Evolutionary conservation across 768 basidiomycete genomes (phyloP).

Genomic region (Lactarius sp.): DNA sequence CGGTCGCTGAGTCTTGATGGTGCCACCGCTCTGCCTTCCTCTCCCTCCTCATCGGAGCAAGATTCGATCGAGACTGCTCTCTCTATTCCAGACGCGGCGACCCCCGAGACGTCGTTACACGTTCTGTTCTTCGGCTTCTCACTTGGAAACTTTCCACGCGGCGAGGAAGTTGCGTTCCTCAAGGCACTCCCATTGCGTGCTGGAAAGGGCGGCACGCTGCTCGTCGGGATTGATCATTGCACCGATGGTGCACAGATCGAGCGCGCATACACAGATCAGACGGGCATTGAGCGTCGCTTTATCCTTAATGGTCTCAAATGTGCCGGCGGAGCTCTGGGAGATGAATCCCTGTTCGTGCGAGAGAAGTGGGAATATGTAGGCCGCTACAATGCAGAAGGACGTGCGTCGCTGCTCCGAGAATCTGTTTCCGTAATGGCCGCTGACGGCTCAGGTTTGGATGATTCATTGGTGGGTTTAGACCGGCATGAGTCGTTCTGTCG

Average conservation of each 20-base stretch:
- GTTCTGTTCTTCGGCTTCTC: no score
- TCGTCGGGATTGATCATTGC: no score
- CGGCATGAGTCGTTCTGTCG: constrained; percentile 82
- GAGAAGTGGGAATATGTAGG: constrained; percentile 72
- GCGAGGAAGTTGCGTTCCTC: no score
- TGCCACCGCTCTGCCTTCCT: no score
- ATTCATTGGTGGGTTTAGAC: constrained; percentile 38
- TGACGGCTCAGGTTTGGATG: neutral
- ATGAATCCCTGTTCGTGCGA: constrained; percentile 57
- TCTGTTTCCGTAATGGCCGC: neutral
- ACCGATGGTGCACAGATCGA: constrained; percentile 69
- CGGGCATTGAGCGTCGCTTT: constrained; percentile 67
- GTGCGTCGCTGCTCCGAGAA: constrained; percentile 32
- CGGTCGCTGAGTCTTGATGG: no score
- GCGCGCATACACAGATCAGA: constrained; percentile 85
- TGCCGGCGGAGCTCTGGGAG: constrained; percentile 65
- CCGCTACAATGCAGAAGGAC: constrained; percentile 50
- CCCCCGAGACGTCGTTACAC: no score
- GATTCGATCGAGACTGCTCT: no score
- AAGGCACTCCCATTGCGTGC: no score
- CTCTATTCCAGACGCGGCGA: no score
- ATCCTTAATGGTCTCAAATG: constrained; percentile 81
- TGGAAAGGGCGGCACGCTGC: no score
- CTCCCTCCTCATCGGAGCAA: no score
- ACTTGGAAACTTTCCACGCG: no score